Base-by-base conservation (phyloP, 2,329 filamentous ascomycete genomes). In the Diaporthe sp. region DNA sequence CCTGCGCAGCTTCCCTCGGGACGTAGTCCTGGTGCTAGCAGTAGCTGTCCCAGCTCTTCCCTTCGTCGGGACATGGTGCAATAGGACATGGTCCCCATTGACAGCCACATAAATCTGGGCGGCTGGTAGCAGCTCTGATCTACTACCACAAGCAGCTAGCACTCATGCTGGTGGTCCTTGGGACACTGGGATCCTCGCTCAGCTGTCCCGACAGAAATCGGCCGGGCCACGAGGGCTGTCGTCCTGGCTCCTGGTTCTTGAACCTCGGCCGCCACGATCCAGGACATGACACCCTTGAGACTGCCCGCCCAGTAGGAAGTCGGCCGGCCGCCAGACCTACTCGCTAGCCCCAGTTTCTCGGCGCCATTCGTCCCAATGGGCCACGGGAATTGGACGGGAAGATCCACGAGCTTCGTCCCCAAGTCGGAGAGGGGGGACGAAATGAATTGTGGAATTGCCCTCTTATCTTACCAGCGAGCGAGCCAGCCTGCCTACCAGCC, bases 281-380 rank as follows among this genome's bases (percentile, higher is more conserved):
- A n/a, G 58, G 42, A 49, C 61, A 51, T 39, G 31, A 39, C 31
- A 37, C 63, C 63, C 20, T 68, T 49, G 65, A 15, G 47, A 31
- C 49, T 28, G 65, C 49, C 65, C 34, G 34, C 65, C 65, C 65
- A 55, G 65, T 55, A 70, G 65, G 49, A 70, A 55, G 65, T 42
- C 65, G 49, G 49, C 65, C 65, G 65, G 13, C 49, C 65, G 34
- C 49, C 49, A 55, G 65, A 55, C 31, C 34, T 70, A 9, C 49
- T 55, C n/a, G 49, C 65, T 55, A 70, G 65, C 65, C 49, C 49
- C 65, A 70, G 49, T 55, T 28, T 28, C 65, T 55, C 65, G 49
- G 65, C 65, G 65, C 65, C 65, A 70, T 70, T 53, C 47, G 25
- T 70, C 34, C 65, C 65, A 70, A 39, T 55, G 65, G 34, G 65